Percentiles rank a stretch among this genome's conserved stretches.
phyloP scores from a whole-genome alignment of 1,284 basidiomycete species.

The Boletus hoseneyae region DNA sequence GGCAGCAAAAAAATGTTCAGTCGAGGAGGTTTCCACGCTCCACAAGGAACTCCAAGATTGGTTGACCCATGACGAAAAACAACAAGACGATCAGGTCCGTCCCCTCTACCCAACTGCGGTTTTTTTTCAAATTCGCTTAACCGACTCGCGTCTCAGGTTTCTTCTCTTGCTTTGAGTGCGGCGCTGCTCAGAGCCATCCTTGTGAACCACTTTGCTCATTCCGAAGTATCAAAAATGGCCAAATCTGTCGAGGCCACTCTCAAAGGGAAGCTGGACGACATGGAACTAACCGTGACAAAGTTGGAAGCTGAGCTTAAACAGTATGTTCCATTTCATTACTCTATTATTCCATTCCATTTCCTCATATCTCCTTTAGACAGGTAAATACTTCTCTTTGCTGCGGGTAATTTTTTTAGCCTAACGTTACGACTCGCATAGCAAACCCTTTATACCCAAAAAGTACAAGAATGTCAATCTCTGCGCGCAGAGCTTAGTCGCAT shows the following conservation, averaged over 20 bases:
- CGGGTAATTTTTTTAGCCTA: conserved; percentile 6
- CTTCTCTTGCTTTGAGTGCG: conserved; percentile 62
- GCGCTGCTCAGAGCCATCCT: conserved; percentile 75
- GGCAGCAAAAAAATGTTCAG: conserved; percentile 79
- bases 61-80: conserved; percentile 55
- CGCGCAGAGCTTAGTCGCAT: conserved; percentile 58
- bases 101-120: conserved; percentile 35
- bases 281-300: conserved; percentile 53
- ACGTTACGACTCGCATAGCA: conserved; percentile 40
- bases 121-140: background rate
- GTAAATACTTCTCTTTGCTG: conserved; percentile 13
- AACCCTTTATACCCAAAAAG: conserved; percentile 59
- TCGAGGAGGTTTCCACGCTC: conserved; percentile 72
- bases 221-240: conserved; percentile 63
- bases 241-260: conserved; percentile 58
- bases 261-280: conserved; percentile 60
- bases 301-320: conserved; percentile 67
- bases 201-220: conserved; percentile 73
- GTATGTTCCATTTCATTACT: conserved; percentile 41
- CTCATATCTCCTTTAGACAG: conserved; percentile 32
- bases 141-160: conserved; percentile 39
- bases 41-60: conserved; percentile 73
- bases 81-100: conserved; percentile 56
- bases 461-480: conserved; percentile 64
- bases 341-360: conserved; percentile 12